Evolutionary conservation across 2,329 filamentous ascomycete species (phyloP).

Genomic region (Aspergillus thermomutatus): DNA sequence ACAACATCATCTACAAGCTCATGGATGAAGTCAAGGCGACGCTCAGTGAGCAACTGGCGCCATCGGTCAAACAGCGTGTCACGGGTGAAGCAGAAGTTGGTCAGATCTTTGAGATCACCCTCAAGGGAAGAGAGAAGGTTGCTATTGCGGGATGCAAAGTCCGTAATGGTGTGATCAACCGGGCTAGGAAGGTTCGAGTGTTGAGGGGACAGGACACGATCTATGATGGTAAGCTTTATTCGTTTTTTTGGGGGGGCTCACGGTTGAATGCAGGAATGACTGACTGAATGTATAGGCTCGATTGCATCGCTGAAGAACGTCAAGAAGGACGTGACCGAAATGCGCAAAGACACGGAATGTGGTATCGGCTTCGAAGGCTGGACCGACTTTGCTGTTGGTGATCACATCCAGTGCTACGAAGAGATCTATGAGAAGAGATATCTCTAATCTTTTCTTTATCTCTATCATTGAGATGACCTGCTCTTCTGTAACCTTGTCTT

Average conservation of each 20-base stretch:
- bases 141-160: constrained; percentile 86
- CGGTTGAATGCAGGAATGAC: neutral
- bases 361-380: constrained; percentile 82
- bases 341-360: constrained; percentile 91
- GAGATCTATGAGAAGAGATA: constrained; percentile 69
- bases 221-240: constrained; percentile 69
- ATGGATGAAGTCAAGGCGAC: constrained; percentile 51
- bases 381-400: constrained; percentile 73
- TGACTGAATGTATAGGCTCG: constrained; percentile 54
- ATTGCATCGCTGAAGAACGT: constrained; percentile 81
- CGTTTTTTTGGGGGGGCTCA: neutral
- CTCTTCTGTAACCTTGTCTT: neutral
- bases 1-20: constrained; percentile 63
- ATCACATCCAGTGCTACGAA: constrained; percentile 85
- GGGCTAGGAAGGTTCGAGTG: constrained; percentile 65
- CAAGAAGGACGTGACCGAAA: constrained; percentile 87
- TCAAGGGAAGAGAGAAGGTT: constrained; percentile 66
- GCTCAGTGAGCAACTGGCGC: constrained; percentile 67
- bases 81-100: constrained; percentile 84
- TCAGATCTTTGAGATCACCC: constrained; percentile 77
- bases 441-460: constrained; percentile 23
- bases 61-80: constrained; percentile 65
- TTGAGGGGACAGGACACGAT: constrained; percentile 67
- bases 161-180: constrained; percentile 71
- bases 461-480: constrained; percentile 1